Evolutionary conservation across 352 stramenopile genomes (phyloP), one percentile per base, ranked within the genome.

Genomic region (Pythium utonaiense): DNA sequence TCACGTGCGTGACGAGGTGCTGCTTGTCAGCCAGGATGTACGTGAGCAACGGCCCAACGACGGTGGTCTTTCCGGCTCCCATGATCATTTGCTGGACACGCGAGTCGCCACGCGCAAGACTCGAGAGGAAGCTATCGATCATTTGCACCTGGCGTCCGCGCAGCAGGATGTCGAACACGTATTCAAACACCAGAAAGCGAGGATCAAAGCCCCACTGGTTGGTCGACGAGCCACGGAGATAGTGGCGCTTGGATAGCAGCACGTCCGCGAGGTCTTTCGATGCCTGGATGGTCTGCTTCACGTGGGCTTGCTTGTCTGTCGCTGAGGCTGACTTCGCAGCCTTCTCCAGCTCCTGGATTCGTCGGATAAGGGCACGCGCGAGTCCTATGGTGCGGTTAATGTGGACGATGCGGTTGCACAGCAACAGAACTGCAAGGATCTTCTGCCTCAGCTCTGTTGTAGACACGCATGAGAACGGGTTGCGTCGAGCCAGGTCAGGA

Each of bases 41-140:
- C 6, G 97, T 98, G 63, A 99, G 79, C 31, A 99, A 73, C 36
- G 98, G 98, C 6, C 96, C 97, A 12, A 99, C 97, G 3, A 99
- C 98, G 3, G 97, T 99, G 1, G 98, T 99, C 74, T 99, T 99
- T 22, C 98, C 98, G 4, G 96, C 97, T 22, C 98, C 98, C 98
- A 99, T 99, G 75, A 99, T 99, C 98, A 99, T 99, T 86, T 99
- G 90, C 52, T 97, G 83, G 12, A 96, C 87, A 27, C 83, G 75
- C 1, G 88, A 96, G 38, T 89, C 65, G 13, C 85, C 88, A n/a
- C 70, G 72, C 7, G 60, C 60, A 16, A 96, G 71, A 44, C 86
- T 97, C n/a, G 71, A 71, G 62, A 98, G 89, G 73, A 99, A 99
- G 53, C 97, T 98, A 59, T 98, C 91, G 16, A 99, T 97, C 75